phyloP scores from a whole-genome alignment of 2,329 filamentous ascomycete species.

The Alternaria arbusti region DNA sequence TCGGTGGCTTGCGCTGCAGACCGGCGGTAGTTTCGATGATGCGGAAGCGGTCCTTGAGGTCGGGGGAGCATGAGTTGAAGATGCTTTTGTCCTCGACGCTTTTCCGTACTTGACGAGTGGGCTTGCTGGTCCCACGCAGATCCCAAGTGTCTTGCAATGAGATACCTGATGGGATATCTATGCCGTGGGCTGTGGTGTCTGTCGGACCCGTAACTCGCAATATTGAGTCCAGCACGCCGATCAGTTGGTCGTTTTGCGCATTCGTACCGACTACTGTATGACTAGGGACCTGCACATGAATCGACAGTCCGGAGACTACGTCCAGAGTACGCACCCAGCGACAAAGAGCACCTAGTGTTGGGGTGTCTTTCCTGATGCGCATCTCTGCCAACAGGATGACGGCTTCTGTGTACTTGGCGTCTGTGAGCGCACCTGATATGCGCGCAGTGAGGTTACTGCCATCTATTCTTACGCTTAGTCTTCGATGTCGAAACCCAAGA shows the following conservation, averaged over 20 bases:
- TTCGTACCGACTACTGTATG: conserved; percentile 36
- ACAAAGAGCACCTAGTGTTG: conserved; percentile 72
- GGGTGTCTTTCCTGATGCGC: conserved; percentile 68
- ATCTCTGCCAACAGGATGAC: conserved; percentile 72
- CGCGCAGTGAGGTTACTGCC: conserved; percentile 70
- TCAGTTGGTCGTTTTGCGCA: conserved; percentile 59
- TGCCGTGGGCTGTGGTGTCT: conserved; percentile 52
- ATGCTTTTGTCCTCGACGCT: conserved; percentile 63
- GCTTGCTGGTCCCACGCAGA: conserved; percentile 53
- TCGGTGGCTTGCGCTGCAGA: conserved; percentile 68
- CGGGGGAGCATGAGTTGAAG: conserved; percentile 37
- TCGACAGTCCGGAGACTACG: conserved; percentile 69
- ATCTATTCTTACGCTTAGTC: conserved; percentile 41
- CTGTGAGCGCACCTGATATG: conserved; percentile 69
- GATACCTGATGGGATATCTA: conserved; percentile 51
- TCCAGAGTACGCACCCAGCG: conserved; percentile 76
- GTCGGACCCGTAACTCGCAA: conserved; percentile 68
- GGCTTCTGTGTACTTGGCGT: conserved; percentile 70
- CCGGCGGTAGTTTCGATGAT: conserved; percentile 69
- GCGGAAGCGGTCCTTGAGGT: conserved; percentile 53
- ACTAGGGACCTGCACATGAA: conserved; percentile 55
- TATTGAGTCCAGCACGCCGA: conserved; percentile 69
- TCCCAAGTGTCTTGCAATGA: conserved; percentile 68
- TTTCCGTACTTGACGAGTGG: conserved; percentile 58
- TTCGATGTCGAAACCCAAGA: neutral